phyloP scores from a whole-genome alignment of 2,329 filamentous ascomycete species.

The Curvularia eragrostidis region DNA sequence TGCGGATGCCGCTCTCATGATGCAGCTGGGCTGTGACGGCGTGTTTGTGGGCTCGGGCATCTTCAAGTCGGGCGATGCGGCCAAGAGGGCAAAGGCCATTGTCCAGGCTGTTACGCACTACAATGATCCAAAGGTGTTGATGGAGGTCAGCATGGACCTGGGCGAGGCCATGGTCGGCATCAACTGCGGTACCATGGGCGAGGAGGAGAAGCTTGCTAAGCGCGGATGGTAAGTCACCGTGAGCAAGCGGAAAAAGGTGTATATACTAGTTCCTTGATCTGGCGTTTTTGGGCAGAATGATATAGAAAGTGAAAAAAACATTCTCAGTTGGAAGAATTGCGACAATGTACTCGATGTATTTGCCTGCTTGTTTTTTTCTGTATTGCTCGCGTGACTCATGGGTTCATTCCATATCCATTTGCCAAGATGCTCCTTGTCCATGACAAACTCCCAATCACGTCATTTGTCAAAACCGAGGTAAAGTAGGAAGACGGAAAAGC shows the following conservation, averaged over 20 bases:
- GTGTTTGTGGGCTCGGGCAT: slow-evolving; percentile 97
- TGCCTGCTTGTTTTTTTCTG: neutral
- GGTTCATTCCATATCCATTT: neutral
- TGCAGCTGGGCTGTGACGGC: slow-evolving; percentile 97
- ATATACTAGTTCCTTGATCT: neutral
- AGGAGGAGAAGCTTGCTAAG: slow-evolving; percentile 81
- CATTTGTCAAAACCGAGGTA: slow-evolving; percentile 10
- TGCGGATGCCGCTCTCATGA: slow-evolving; percentile 96
- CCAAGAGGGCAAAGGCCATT: slow-evolving; percentile 90
- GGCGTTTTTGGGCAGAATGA: neutral
- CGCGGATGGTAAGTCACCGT: slow-evolving; percentile 72
- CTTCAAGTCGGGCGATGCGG: slow-evolving; percentile 94
- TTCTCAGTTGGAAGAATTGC: slow-evolving; percentile 2
- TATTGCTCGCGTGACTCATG: neutral
- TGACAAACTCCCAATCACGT: slow-evolving; percentile 8
- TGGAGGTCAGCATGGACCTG: slow-evolving; percentile 83
- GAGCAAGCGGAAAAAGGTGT: neutral
- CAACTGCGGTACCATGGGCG: slow-evolving; percentile 78
- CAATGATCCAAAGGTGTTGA: slow-evolving; percentile 82
- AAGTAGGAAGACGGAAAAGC: neutral
- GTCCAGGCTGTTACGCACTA: slow-evolving; percentile 93
- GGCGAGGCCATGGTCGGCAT: slow-evolving; percentile 99
- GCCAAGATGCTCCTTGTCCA: slow-evolving; percentile 12
- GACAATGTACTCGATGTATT: slow-evolving; percentile 1
- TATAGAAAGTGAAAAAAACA: slow-evolving; percentile 6